Base-by-base conservation (phyloP, 2,329 filamentous ascomycete genomes). In the Nigrograna mackinnonii region DNA sequence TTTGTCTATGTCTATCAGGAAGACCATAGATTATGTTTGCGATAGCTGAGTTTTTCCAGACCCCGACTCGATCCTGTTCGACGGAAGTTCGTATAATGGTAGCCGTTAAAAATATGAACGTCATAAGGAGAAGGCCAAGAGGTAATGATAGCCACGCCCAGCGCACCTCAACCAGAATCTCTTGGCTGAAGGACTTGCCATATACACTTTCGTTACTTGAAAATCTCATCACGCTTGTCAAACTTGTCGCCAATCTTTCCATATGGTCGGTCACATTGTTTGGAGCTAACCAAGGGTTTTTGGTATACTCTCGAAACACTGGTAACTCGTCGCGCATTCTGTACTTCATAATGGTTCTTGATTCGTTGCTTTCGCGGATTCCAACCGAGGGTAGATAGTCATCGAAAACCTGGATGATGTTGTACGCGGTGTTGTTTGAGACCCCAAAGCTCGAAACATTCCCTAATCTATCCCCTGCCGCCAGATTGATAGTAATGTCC, bases 91-190 rank as follows among this genome's bases (percentile, higher is more conserved):
- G 39, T n/a, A 54, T 22, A 17, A 62, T 55, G 1, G 55, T 56
- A 14, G 43, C 43, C 6, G 54, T 12, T 17, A 62, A 19, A 34
- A 57, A 62, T 3, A 55, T 16, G 7, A 57, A 40, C 5, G 47
- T 50, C 2, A 60, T 18, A 2, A 35, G 18, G 4, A 57, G 35
- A 2, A 62, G 31, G 2, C 37, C 39, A 22, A 52, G 40, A 26
- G 59, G 59, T 14, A 61, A 51, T 1, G 47, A 20, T 16, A 62
- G 43, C 59, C 59, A 62, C 22, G 13, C 43, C 57, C 56, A 62
- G 18, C 52, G 45, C 2, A 62, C 59, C 6, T 53, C 39, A 1
- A 62, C 50, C 32, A 50, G 49, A 2, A 44, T 57, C 18, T 53
- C 45, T 7, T 34, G 39, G 18, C 44, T 40, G 36, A 45, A 52